Evolutionary conservation across 2,329 filamentous ascomycete genomes (phyloP), one percentile per base, ranked within the genome.

Genomic region (Aureobasidium subglaciale): DNA sequence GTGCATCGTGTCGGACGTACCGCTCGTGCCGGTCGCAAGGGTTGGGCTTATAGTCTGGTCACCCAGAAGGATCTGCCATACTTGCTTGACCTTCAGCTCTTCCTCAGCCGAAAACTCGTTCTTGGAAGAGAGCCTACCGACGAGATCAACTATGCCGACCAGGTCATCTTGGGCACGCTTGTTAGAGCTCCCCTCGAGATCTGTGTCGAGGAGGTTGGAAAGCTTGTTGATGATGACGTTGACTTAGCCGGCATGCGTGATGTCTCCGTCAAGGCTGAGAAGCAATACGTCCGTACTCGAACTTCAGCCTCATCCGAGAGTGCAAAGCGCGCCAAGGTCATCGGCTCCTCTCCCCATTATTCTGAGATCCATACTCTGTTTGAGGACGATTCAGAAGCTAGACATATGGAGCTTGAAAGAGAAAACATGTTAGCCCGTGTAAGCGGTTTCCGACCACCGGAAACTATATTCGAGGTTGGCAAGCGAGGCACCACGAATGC

Each of bases 401-500:
- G 83, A 56, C 75, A 81, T 30, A 72, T 80, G 25, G 88, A 92
- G 65, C 79, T 83, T 58, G 85, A 88, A 46, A 82, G 91, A 29
- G 84, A 90, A 46, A 84, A 87, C 49, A 95, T 99, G 88, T 76
- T 99, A 27, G 89, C 90, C 29, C 83, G 85, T 57, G 89, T 99
- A 56, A 91, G 89, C 64, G 86, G 87, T 2, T 99, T 93, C 73
- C 83, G 89, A 63, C 93, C 95, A 0, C 79, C 85, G 40, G 93
- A 99, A 71, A 97, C 92, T 0, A 89, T 99, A n/a, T 99, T 99
- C 63, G 93, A 99, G 70, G 85, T 96, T 60, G 87, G 88, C 6
- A 83, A 86, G 62, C 81, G 85, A 59, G 86, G 84, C 35, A 86
- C 87, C 61, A 78, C 71, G 2, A 77, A 76, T 46, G 84, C 86